phyloP scores from a whole-genome alignment of 352 stramenopile genomes.

The Globisporangium viniferum region DNA sequence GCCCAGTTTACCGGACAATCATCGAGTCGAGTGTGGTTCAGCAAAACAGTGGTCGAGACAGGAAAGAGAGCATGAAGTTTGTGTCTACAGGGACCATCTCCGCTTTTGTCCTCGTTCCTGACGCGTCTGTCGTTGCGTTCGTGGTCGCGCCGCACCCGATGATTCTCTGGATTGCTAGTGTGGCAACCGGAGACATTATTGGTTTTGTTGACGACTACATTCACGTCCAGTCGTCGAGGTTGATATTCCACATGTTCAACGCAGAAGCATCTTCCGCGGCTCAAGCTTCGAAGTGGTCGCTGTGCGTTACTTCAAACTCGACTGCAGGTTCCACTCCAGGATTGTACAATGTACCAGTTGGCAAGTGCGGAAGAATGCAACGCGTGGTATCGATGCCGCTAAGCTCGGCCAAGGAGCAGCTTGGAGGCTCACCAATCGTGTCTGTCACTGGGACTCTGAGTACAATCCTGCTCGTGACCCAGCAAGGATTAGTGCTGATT shows the following conservation, averaged over 20 bases:
- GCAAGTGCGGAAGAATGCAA: not conserved
- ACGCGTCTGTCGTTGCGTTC: not conserved
- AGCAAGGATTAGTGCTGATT: not conserved
- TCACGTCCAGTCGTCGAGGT: not conserved
- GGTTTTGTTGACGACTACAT: conserved; percentile 3
- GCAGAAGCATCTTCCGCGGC: not conserved
- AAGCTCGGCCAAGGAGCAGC: not conserved
- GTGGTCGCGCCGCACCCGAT: conserved; percentile 1
- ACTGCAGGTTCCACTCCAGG: not conserved
- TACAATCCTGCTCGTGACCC: not conserved
- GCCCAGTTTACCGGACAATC: conserved; percentile 18
- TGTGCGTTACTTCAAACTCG: conserved; percentile 5
- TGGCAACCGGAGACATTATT: not conserved
- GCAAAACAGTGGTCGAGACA: not conserved
- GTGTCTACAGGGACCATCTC: not conserved
- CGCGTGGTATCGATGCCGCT: not conserved
- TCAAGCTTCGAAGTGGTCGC: not conserved
- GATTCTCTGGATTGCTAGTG: conserved; percentile 2
- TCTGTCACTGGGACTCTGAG: not conserved
- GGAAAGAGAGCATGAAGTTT: not conserved
- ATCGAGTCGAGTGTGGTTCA: conserved; percentile 4
- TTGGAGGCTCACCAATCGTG: not conserved
- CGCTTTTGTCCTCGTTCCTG: conserved; percentile 5
- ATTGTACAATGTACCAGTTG: not conserved
- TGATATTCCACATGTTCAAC: not conserved